These are phyloP conservation scores for Pezicula neosporulosa DNA, from an alignment of 2,329 filamentous ascomycete genomes.

Conservation along the genomic window DNA sequence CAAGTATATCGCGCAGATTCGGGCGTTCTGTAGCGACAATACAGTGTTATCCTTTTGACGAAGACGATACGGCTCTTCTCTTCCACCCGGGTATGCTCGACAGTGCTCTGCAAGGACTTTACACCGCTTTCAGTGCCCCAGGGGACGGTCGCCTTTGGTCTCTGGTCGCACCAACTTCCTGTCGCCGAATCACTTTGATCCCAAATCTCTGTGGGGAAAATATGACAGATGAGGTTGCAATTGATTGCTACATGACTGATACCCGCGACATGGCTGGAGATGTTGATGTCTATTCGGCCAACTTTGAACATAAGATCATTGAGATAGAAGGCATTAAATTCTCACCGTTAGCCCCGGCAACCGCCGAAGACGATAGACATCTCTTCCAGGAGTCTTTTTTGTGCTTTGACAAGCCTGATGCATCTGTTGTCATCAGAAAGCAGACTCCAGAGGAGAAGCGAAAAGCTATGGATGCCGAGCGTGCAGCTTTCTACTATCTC, in stretches of 20 bases:
- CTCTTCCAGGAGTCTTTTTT: neutral
- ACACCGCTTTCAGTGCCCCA: conserved; percentile 20
- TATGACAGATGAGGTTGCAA: neutral
- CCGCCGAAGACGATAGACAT: neutral
- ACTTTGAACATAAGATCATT: neutral
- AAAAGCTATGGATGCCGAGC: neutral
- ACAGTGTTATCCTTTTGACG: neutral
- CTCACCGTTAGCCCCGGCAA: neutral
- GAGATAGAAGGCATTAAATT: neutral
- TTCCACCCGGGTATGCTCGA: conserved; percentile 56
- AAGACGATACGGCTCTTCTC: conserved; percentile 17
- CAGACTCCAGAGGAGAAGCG: neutral
- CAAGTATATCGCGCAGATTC: too few species aligned
- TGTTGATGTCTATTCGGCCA: neutral
- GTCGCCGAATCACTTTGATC: conserved; percentile 7
- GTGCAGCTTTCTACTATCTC: neutral
- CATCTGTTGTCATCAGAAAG: neutral
- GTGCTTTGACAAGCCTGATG: neutral
- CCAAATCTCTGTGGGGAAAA: neutral
- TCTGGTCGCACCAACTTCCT: conserved; percentile 7
- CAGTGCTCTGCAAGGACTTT: conserved; percentile 49
- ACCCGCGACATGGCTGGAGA: neutral
- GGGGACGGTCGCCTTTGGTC: conserved; percentile 7
- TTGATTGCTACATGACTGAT: neutral
- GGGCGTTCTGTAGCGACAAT: too few species aligned